A percentile compares a stretch with the other conserved stretches of the same genome.
These are phyloP conservation scores for Phytophthora vignae DNA, from an alignment of 352 stramenopile species.

Conservation along the genomic window DNA sequence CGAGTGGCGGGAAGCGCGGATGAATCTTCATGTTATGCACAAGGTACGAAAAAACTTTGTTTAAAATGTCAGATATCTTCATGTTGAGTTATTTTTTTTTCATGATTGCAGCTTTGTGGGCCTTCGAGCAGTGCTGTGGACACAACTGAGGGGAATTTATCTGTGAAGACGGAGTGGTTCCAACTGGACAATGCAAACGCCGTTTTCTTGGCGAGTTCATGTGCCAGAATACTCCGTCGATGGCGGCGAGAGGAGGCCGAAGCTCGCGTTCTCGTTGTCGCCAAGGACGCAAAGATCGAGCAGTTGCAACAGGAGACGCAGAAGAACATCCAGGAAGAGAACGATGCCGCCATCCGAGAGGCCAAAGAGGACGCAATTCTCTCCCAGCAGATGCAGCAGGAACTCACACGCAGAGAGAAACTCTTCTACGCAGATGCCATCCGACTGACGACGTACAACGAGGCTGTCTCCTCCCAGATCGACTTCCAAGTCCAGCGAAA, in stretches of 20 bases:
- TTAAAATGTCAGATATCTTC: not conserved
- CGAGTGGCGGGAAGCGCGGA: slow-evolving; percentile 75
- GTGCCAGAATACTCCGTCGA: slow-evolving; percentile 38
- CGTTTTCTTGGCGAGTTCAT: slow-evolving; percentile 61
- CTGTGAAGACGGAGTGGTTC: slow-evolving; percentile 41
- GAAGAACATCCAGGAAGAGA: slow-evolving; percentile 46
- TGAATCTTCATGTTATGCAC: slow-evolving; percentile 66
- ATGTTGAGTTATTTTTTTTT: not conserved
- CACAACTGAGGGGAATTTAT: not conserved
- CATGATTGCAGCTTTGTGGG: slow-evolving; percentile 24
- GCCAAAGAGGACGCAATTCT: slow-evolving; percentile 47
- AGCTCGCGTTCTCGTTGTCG: slow-evolving; percentile 35
- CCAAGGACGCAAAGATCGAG: slow-evolving; percentile 49
- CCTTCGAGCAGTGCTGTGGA: slow-evolving; percentile 3
- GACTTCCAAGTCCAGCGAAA: slow-evolving; percentile 72
- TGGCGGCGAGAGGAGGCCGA: slow-evolving; percentile 50
- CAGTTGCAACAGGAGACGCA: slow-evolving; percentile 56
- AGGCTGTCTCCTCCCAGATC: slow-evolving; percentile 66
- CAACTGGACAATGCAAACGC: slow-evolving; percentile 56
- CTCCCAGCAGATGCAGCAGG: slow-evolving; percentile 40
- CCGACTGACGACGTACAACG: slow-evolving; percentile 73
- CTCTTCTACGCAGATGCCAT: slow-evolving; percentile 65
- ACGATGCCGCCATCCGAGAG: slow-evolving; percentile 40
- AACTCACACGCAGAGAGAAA: slow-evolving; percentile 48
- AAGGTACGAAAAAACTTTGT: slow-evolving; percentile 44